These are phyloP conservation scores for Allantophomopsis cytisporea DNA, from an alignment of 2,329 filamentous ascomycete species.

Conservation along the genomic window DNA sequence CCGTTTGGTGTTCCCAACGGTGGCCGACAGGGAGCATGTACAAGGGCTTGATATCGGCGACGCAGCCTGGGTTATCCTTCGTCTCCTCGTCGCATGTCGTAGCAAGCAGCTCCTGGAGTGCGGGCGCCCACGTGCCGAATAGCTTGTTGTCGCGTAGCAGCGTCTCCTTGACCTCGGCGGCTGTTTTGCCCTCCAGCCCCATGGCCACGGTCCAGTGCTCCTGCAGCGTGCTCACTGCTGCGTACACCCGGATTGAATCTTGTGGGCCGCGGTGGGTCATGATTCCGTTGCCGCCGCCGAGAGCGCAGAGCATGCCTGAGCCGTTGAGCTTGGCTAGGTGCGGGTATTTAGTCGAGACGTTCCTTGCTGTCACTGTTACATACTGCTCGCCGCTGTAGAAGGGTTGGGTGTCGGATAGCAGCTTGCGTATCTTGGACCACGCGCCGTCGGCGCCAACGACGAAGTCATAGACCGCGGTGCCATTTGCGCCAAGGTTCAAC, in stretches of 20 bases:
- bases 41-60: not conserved
- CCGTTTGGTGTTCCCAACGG: slow-evolving; percentile 11
- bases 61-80: too few species aligned
- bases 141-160: slow-evolving; percentile 10
- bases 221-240: slow-evolving; percentile 11
- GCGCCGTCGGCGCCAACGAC: slow-evolving; percentile 25
- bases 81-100: slow-evolving; percentile 9
- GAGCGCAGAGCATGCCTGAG: slow-evolving; percentile 13
- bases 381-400: slow-evolving; percentile 23
- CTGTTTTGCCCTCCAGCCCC: slow-evolving; percentile 4
- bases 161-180: slow-evolving; percentile 5
- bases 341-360: slow-evolving; percentile 11
- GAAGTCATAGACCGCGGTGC: slow-evolving; percentile 17
- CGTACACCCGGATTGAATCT: slow-evolving; percentile 12
- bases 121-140: slow-evolving; percentile 14
- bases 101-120: slow-evolving; percentile 13
- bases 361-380: slow-evolving; percentile 15
- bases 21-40: slow-evolving; percentile 7
- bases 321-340: slow-evolving; percentile 12
- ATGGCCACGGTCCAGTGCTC: slow-evolving; percentile 8
- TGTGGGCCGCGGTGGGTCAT: slow-evolving; percentile 8
- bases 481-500: slow-evolving; percentile 3
- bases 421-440: slow-evolving; percentile 21
- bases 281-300: slow-evolving; percentile 13
- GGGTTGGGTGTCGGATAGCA: slow-evolving; percentile 16